phyloP scores from a whole-genome alignment of 2,329 filamentous ascomycete genomes.

The Periglandula ipomoeae region DNA sequence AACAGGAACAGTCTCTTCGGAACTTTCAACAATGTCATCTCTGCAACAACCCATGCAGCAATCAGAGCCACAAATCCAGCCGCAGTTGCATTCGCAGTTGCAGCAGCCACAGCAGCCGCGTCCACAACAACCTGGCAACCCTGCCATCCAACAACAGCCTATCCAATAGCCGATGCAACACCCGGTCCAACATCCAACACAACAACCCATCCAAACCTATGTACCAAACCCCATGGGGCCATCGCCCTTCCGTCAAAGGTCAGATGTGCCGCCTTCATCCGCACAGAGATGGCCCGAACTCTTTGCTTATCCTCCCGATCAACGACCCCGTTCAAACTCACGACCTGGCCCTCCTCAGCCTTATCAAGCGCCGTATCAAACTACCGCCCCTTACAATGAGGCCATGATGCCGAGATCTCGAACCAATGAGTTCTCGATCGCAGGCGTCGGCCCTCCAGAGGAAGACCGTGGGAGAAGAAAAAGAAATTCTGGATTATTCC shows the following conservation, averaged over 20 bases:
- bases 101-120: neutral
- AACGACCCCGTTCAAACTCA: conserved; percentile 4
- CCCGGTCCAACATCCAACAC: neutral
- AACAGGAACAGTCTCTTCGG: conserved; percentile 13
- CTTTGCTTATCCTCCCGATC: conserved; percentile 23
- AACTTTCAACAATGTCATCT: conserved; percentile 12
- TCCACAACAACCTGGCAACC: neutral
- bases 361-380: conserved; percentile 10
- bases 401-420: conserved; percentile 30
- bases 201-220: too few relatives aligned
- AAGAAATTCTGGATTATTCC: conserved; percentile 39
- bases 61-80: neutral
- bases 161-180: neutral
- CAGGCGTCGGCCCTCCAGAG: conserved; percentile 24
- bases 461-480: conserved; percentile 27
- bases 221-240: neutral
- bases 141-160: neutral
- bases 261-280: conserved; percentile 41
- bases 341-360: conserved; percentile 11
- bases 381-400: conserved; percentile 11
- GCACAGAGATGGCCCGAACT: conserved; percentile 40
- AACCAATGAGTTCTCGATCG: conserved; percentile 27
- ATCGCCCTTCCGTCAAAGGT: conserved; percentile 5
- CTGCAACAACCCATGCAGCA: conserved; percentile 6
- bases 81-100: neutral